Evolutionary conservation across 352 stramenopile genomes (phyloP), one percentile per base, ranked within the genome.

Genomic region (Detonula confervacea): DNA sequence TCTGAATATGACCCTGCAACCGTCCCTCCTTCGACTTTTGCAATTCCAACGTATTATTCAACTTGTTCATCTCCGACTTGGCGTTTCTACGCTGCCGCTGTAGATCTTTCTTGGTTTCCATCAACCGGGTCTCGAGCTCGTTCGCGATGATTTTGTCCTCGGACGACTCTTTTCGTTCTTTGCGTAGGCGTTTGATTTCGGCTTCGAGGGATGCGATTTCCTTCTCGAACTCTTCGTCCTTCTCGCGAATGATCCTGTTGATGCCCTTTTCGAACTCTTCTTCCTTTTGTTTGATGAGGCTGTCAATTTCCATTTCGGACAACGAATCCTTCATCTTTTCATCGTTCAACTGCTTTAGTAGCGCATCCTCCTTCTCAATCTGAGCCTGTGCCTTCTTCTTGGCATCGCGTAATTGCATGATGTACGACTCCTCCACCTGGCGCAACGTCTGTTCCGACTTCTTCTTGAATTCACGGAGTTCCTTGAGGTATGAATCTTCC

Each of bases 21-120:
- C 76, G 68, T 29, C 35, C 62, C 39, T 84, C 68, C 35, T 84
- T 84, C n/a, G 62, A 69, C 24, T 84, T 84, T 47, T 84, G 76
- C n/a, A 84, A 39, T 16, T 84, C 76, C 30, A 84, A 49, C 2
- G 62, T 80, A 63, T 79, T 84, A 9, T 71, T 52, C 0, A 84
- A 52, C 27, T 84, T 78, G 49, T 84, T 84, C 44, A 84, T 29
- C 54, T 84, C 76, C 14, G 68, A 76, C 42, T 67, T 75, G 55
- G 79, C 55, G 29, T 75, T 84, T 9, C 69, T 24, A 27, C 57
- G 24, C 51, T 84, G 76, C 16, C 59, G 46, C n/a, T 80, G 54
- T 12, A 80, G 56, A 20, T 84, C 76, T 30, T 55, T 75, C 47
- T 76, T 84, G 56, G 44, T 66, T 61, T 79, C 67, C 14, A 20